Evolutionary conservation across 768 basidiomycete genomes (phyloP).

Genomic region (Termitomyces sp.): DNA sequence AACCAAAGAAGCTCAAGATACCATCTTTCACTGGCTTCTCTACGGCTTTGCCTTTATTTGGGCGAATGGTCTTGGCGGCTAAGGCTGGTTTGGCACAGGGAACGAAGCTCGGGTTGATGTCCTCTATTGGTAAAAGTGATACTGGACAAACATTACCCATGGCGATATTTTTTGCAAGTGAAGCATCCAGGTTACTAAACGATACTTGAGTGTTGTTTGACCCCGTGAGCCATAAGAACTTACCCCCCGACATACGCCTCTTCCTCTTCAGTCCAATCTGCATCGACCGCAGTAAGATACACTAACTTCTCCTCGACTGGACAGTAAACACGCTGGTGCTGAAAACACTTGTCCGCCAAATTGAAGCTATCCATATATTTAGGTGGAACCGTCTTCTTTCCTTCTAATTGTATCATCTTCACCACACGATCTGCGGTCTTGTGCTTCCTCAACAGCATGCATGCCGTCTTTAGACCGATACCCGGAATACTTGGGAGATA

Average conservation of each 20-base stretch:
- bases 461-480: conserved; percentile 92
- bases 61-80: conserved; percentile 13
- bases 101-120: conserved; percentile 66
- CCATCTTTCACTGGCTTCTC: conserved; percentile 32
- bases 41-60: conserved; percentile 39
- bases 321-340: conserved; percentile 90
- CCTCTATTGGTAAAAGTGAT: conserved; percentile 62
- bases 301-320: conserved; percentile 62
- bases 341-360: conserved; percentile 86
- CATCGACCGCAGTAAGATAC: conserved; percentile 58
- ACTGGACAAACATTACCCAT: conserved; percentile 68
- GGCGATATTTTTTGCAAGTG: conserved; percentile 62
- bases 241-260: conserved; percentile 74
- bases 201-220: conserved; percentile 7
- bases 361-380: conserved; percentile 72
- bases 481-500: conserved; percentile 89
- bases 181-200: conserved; percentile 56
- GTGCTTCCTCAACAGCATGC: conserved; percentile 73
- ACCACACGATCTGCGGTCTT: conserved; percentile 84
- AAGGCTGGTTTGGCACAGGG: conserved; percentile 45
- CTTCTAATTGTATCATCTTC: conserved; percentile 70
- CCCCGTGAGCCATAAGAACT: conserved; percentile 15
- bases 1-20: conserved; percentile 64
- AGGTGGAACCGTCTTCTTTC: conserved; percentile 74
- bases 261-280: conserved; percentile 51